Conservation (phyloP, 2,329 filamentous ascomycete genomes). For the Microcera coccophila region DNA sequence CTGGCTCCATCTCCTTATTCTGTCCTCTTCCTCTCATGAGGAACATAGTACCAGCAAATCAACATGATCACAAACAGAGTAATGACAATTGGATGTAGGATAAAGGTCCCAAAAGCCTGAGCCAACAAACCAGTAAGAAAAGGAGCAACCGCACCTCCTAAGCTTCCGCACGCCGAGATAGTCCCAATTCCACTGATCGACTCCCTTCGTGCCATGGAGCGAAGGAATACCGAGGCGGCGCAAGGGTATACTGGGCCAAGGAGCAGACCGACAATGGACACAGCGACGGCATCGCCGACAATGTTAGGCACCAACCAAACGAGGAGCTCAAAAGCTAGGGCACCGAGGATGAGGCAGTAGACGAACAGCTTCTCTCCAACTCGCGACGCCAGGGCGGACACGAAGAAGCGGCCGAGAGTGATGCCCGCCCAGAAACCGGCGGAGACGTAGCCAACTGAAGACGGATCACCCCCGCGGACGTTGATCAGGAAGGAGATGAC, state of each 20-base stretch:
- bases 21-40: conserved; percentile 53
- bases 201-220: conserved; percentile 54
- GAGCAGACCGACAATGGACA: conserved; percentile 68
- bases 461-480: conserved; percentile 64
- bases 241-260: conserved; percentile 79
- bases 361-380: conserved; percentile 71
- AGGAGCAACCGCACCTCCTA: conserved; percentile 63
- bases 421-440: conserved; percentile 70
- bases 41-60: conserved; percentile 59
- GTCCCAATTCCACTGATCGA: conserved; percentile 62
- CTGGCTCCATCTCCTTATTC: conserved; percentile 46
- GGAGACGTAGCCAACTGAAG: conserved; percentile 74
- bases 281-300: conserved; percentile 63
- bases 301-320: conserved; percentile 76
- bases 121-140: conserved; percentile 63
- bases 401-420: conserved; percentile 68
- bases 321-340: conserved; percentile 66
- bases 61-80: conserved; percentile 63
- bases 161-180: conserved; percentile 65
- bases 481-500: conserved; percentile 80
- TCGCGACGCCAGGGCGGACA: conserved; percentile 61
- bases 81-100: conserved; percentile 64
- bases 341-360: conserved; percentile 56
- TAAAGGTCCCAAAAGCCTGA: conserved; percentile 59
- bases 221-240: conserved; percentile 60